Evolutionary conservation across 306 rosid genomes (phyloP), one percentile per base, ranked within the genome.

Genomic region (Comarum palustre): DNA sequence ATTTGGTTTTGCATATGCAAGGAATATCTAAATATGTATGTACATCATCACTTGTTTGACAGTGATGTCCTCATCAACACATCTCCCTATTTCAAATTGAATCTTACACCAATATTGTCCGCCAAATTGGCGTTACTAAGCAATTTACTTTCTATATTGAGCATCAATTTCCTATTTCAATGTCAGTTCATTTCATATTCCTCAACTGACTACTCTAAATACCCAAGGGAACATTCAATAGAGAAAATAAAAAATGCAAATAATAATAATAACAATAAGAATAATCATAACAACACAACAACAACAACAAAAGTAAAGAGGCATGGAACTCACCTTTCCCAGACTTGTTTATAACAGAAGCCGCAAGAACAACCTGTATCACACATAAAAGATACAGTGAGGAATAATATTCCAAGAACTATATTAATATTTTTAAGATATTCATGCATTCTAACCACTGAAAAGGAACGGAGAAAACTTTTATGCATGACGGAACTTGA

Each of bases 291-390:
- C n/a, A n/a, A n/a, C n/a, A n/a, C n/a, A n/a, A n/a, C n/a, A n/a
- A n/a, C n/a, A n/a, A n/a, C n/a, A n/a, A n/a, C n/a, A n/a, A n/a
- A n/a, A n/a, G n/a, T n/a, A 57, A 36, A 64, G 3, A 29, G 29
- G 25, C 58, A 71, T 51, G 45, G 71, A 76, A 78, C 92, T 84
- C 73, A 91, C 98, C 97, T 86, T 93, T 93, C 19, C 97, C 98
- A 77, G 98, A 89, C 91, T 93, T 93, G 87, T 90, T 71, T 66
- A 93, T 74, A 52, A 89, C 79, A 20, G 98, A 91, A 78, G 97
- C 96, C 24, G 92, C 98, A 66, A 93, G 97, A 74, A 93, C 97
- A 70, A 93, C 98, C 98, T 93, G 82, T 15, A 71, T 47, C 17
- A 78, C 47, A 81, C 63, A 75, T 39, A 48, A 76, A 79, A 51